Conservation (phyloP, 192 early-diverging fungal species). For the Entomortierella lignicola region DNA sequence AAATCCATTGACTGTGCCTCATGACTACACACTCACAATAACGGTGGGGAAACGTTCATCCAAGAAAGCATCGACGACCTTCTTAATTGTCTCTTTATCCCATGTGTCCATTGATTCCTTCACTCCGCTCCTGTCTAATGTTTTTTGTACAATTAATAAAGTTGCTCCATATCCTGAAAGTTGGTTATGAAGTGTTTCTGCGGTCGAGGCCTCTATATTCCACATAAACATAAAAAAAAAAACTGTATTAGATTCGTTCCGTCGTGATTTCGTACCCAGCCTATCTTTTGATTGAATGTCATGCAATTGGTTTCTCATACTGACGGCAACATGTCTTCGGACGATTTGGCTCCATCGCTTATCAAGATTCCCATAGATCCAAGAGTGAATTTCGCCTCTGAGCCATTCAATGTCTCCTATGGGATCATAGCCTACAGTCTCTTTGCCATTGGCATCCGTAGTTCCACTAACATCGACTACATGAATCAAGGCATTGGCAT, state of each 20-base stretch:
- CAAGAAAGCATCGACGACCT: conserved; percentile 75
- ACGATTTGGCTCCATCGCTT: conserved; percentile 76
- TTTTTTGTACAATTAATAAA: conserved; percentile 53
- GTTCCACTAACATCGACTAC: conserved; percentile 89
- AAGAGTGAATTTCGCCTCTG: conserved; percentile 75
- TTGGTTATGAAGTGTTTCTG: conserved; percentile 70
- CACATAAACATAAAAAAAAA: not conserved
- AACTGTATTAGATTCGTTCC: not conserved
- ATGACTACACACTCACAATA: conserved; percentile 56
- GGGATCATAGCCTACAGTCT: conserved; percentile 84
- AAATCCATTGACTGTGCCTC: too few relatives aligned
- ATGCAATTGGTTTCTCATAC: conserved; percentile 35
- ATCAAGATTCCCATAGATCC: conserved; percentile 80
- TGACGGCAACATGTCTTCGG: conserved; percentile 72
- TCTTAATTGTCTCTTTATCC: conserved; percentile 67
- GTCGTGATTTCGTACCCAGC: too few relatives aligned
- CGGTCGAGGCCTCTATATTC: conserved; percentile 52
- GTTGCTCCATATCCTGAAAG: conserved; percentile 74
- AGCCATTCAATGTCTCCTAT: conserved; percentile 89
- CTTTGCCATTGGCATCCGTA: conserved; percentile 81
- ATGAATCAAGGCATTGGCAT: conserved; percentile 83
- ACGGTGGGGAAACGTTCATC: conserved; percentile 85
- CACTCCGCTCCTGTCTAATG: conserved; percentile 63
- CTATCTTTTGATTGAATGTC: too few relatives aligned
- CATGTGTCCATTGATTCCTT: conserved; percentile 73